These are phyloP conservation scores for Thermomyces lanuginosus DNA, from an alignment of 2,329 filamentous ascomycete species.

Conservation along the genomic window DNA sequence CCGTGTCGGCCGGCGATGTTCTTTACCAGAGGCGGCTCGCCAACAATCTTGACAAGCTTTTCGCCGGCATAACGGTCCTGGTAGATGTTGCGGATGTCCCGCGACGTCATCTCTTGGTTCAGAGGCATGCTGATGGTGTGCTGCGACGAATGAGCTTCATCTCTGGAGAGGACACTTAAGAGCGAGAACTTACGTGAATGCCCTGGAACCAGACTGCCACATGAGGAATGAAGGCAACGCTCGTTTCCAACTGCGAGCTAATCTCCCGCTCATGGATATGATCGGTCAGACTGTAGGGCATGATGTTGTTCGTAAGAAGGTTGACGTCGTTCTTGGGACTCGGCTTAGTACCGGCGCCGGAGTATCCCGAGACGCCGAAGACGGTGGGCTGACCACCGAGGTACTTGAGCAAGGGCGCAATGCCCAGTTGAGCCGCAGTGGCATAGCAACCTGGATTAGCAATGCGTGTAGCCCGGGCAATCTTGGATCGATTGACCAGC, in stretches of 20 bases:
- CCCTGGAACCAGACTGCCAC: slow-evolving; percentile 96
- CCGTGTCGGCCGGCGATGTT: slow-evolving; percentile 71
- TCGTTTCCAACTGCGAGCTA: slow-evolving; percentile 53
- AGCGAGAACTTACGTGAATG: slow-evolving; percentile 44
- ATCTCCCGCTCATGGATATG: slow-evolving; percentile 95
- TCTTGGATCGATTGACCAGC: slow-evolving; percentile 57
- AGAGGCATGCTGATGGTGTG: slow-evolving; percentile 84
- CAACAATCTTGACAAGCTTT: slow-evolving; percentile 82
- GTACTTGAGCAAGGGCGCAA: slow-evolving; percentile 64
- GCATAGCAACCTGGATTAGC: slow-evolving; percentile 92
- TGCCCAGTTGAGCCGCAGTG: slow-evolving; percentile 77
- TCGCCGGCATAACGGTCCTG: slow-evolving; percentile 93
- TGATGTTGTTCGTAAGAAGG: slow-evolving; percentile 68
- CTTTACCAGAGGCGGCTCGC: slow-evolving; percentile 75
- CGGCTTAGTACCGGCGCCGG: slow-evolving; percentile 85
- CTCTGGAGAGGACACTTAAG: slow-evolving; percentile 2
- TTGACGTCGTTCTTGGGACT: slow-evolving; percentile 84
- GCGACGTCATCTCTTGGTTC: slow-evolving; percentile 68
- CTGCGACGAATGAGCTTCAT: slow-evolving; percentile 17
- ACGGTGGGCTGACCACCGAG: slow-evolving; percentile 64
- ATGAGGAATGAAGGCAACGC: slow-evolving; percentile 78
- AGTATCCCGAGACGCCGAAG: slow-evolving; percentile 89
- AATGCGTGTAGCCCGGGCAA: slow-evolving; percentile 66
- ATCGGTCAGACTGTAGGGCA: slow-evolving; percentile 79
- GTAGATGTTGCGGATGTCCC: slow-evolving; percentile 86